A percentile compares a stretch with the other conserved stretches of the same genome.
Conservation (phyloP, 176 grass and related monocot species). For the Tillandsia fasciculata region DNA sequence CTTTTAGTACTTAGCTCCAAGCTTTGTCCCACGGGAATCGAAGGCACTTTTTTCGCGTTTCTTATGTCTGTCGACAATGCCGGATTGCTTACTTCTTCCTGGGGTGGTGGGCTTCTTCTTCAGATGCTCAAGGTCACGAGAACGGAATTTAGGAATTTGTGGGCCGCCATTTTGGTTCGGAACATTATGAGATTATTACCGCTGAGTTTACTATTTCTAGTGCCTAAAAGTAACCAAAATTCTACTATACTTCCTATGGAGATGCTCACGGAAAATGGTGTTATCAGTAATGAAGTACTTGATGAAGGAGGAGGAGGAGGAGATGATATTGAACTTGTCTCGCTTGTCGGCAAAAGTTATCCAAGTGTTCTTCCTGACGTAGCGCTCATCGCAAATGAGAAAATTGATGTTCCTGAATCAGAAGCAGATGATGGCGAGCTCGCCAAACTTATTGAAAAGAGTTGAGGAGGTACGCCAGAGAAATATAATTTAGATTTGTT, state of each 20-base stretch:
- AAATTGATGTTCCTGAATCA: slow-evolving; percentile 8
- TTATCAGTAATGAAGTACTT: slow-evolving; percentile 13
- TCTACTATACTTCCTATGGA: slow-evolving; percentile 54
- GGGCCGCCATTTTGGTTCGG: slow-evolving; percentile 59
- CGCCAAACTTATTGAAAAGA: slow-evolving; percentile 40
- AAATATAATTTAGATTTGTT: neutral
- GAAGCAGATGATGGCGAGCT: slow-evolving; percentile 35
- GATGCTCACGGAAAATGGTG: slow-evolving; percentile 25
- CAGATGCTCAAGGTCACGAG: slow-evolving; percentile 70
- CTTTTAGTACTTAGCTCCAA: slow-evolving; percentile 76
- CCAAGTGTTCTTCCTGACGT: neutral
- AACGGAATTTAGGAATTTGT: slow-evolving; percentile 70
- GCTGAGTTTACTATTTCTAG: slow-evolving; percentile 53
- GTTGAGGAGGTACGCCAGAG: slow-evolving; percentile 5
- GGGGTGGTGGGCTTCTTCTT: slow-evolving; percentile 61
- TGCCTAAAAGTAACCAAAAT: slow-evolving; percentile 51
- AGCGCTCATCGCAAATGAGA: slow-evolving; percentile 9
- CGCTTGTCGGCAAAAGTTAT: slow-evolving; percentile 20
- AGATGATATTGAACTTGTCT: slow-evolving; percentile 34
- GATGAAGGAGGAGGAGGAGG: slow-evolving; percentile 2
- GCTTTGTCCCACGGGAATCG: slow-evolving; percentile 64
- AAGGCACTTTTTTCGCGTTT: slow-evolving; percentile 76
- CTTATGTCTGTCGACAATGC: slow-evolving; percentile 82
- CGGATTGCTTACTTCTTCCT: slow-evolving; percentile 47
- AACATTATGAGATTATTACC: slow-evolving; percentile 62